Base-by-base conservation (phyloP, 1,139 yeast genomes). In the Magnusiomyces sp. region DNA sequence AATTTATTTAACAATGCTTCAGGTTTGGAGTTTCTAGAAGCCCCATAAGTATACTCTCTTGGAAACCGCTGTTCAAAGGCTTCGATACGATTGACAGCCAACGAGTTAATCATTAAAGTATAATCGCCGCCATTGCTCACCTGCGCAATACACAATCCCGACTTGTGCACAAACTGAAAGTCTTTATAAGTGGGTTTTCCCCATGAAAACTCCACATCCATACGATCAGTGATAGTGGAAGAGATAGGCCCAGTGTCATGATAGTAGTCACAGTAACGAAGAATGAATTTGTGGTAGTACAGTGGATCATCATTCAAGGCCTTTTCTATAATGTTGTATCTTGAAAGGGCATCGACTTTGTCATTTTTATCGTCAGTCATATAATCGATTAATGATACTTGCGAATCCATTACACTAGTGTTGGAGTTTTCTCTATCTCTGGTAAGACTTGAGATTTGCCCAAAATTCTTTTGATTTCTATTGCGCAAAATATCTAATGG, bases 91-190 rank as follows among this genome's bases (percentile, higher is more conserved):
- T 59, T 69, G 56, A 62, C 62, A 34, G 66, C 65, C 38, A 65
- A 54, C 16, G 64, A 59, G 53, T 71, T 71, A 9, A 68, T 60
- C 47, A 67, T 61, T 60, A 90, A 70, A 56, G 85, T 81, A 58
- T 90, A 76, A 51, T 81, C 84, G 16, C 95, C 95, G 57, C 81
- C 83, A 44, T 81, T 88, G 55, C 92, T 72, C 45, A 94, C 73
- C 65, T 94, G 97, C 2, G 94, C 95, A 51, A 94, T 79, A 56
- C 90, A 87, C 1, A 87, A 81, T 1, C 98, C 99, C 0, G 95
- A 80, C 55, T 74, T 76, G 65, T 94, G 98, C 50, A 94, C 82
- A 61, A 84, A 94, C 65, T 94, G 98, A 1, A 90, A 88, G 63
- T 79, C 84, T 57, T 82, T 80, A 69, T 86, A 90, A 23, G 73